Conservation (phyloP, 495 filamentous ascomycete genomes). For the Xylaria cubensis region DNA sequence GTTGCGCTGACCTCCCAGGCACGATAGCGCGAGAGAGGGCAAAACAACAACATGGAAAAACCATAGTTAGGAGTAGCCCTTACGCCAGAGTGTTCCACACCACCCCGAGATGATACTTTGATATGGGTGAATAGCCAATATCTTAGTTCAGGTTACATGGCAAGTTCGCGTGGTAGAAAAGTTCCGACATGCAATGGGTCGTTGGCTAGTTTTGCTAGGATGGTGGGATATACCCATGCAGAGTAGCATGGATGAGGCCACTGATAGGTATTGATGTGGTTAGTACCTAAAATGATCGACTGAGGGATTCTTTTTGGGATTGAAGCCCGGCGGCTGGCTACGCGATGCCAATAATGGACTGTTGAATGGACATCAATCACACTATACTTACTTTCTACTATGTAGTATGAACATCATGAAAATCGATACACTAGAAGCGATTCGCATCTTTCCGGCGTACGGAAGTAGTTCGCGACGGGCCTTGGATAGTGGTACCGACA, state of each 20-base stretch:
- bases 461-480: not conserved
- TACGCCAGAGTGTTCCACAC: not conserved
- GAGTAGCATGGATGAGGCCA: not conserved
- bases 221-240: constrained; percentile 12
- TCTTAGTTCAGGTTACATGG: not conserved
- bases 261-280: not conserved
- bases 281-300: not conserved
- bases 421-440: not conserved
- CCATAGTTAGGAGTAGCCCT: not conserved
- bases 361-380: not conserved
- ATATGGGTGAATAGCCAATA: constrained; percentile 9
- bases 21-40: not conserved
- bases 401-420: not conserved
- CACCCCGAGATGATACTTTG: not conserved
- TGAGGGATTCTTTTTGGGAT: not conserved
- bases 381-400: not conserved
- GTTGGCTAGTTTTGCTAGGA: not conserved
- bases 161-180: not conserved
- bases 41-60: not conserved
- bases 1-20: constrained; percentile 8
- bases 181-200: constrained; percentile 20
- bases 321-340: constrained; percentile 24
- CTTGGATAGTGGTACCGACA: not conserved
- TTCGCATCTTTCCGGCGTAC: not conserved
- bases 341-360: constrained; percentile 27